Percentiles rank a stretch among this genome's conserved stretches.
Conservation (phyloP, 1,284 basidiomycete species). For the Ustilago vetiveriae region DNA sequence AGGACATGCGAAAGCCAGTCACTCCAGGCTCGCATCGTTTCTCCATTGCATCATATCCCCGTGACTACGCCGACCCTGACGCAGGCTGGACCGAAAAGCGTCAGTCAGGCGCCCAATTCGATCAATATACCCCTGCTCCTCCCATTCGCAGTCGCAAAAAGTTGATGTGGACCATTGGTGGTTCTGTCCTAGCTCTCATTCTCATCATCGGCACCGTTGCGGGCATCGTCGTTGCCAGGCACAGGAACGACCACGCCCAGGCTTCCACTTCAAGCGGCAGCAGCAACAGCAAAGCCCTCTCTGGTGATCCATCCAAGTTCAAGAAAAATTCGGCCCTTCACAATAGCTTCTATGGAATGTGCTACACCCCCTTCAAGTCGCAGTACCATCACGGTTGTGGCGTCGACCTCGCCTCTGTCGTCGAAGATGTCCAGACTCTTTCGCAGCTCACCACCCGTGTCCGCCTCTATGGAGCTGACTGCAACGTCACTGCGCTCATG, state of each 20-base stretch:
- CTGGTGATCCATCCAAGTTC: slow-evolving; percentile 39
- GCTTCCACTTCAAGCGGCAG: slow-evolving; percentile 7
- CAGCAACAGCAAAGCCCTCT: slow-evolving; percentile 17
- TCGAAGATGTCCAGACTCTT: slow-evolving; percentile 30
- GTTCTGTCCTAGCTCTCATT: slow-evolving; percentile 19
- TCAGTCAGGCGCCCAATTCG: slow-evolving; percentile 15
- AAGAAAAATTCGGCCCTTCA: slow-evolving; percentile 29
- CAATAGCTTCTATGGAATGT: slow-evolving; percentile 43
- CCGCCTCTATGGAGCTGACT: slow-evolving; percentile 41
- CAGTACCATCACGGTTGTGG: slow-evolving; percentile 38
- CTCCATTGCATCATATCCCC: slow-evolving; percentile 13
- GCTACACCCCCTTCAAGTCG: slow-evolving; percentile 42
- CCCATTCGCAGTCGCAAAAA: slow-evolving; percentile 13
- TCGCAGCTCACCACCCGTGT: slow-evolving; percentile 38
- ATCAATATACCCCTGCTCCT: neutral
- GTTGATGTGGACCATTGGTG: slow-evolving; percentile 24
- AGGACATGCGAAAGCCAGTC: slow-evolving; percentile 32
- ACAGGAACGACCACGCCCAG: slow-evolving; percentile 5
- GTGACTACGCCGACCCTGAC: slow-evolving; percentile 30
- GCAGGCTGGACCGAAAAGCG: slow-evolving; percentile 40
- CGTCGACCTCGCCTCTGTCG: slow-evolving; percentile 28
- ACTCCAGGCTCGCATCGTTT: slow-evolving; percentile 16
- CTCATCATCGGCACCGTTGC: slow-evolving; percentile 28
- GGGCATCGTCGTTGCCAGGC: slow-evolving; percentile 34
- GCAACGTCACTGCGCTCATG: slow-evolving; percentile 40